Conservation (phyloP, 2,329 filamentous ascomycete genomes). For the Pseudopithomyces maydicus region DNA sequence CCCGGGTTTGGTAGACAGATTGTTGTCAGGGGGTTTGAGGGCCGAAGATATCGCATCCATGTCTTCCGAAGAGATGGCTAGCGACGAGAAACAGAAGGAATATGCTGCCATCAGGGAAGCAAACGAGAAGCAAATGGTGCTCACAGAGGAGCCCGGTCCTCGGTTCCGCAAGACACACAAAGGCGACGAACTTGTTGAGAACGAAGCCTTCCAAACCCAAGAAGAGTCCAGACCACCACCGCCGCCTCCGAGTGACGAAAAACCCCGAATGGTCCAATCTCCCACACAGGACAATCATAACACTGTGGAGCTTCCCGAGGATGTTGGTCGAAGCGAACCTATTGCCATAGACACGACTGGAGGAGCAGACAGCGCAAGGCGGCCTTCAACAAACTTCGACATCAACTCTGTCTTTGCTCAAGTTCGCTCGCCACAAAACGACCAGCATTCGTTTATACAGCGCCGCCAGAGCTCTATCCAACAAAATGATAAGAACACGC, state of each 20-base stretch:
- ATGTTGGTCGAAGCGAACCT: conserved; percentile 30
- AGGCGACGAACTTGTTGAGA: conserved; percentile 87
- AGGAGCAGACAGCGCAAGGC: conserved; percentile 45
- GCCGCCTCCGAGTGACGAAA: conserved; percentile 26
- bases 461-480: conserved; percentile 58
- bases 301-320: conserved; percentile 43
- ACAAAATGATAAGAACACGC: conserved; percentile 44
- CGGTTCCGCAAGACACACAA: conserved; percentile 91
- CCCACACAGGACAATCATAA: conserved; percentile 18
- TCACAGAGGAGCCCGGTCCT: conserved; percentile 72
- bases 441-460: conserved; percentile 52
- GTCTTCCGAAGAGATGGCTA: conserved; percentile 88
- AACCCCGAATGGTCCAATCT: conserved; percentile 18
- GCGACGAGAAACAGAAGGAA: conserved; percentile 81
- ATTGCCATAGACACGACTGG: conserved; percentile 42
- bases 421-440: conserved; percentile 72
- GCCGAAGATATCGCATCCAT: conserved; percentile 83
- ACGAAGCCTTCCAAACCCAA: conserved; percentile 56
- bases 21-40: conserved; percentile 74
- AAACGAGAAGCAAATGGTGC: conserved; percentile 81
- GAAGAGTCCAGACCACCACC: conserved; percentile 35
- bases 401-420: conserved; percentile 85
- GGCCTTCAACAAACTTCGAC: conserved; percentile 72
- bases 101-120: conserved; percentile 77
- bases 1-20: conserved; percentile 72